phyloP scores from a whole-genome alignment of 2,329 filamentous ascomycete species.

The Cercospora sp. region DNA sequence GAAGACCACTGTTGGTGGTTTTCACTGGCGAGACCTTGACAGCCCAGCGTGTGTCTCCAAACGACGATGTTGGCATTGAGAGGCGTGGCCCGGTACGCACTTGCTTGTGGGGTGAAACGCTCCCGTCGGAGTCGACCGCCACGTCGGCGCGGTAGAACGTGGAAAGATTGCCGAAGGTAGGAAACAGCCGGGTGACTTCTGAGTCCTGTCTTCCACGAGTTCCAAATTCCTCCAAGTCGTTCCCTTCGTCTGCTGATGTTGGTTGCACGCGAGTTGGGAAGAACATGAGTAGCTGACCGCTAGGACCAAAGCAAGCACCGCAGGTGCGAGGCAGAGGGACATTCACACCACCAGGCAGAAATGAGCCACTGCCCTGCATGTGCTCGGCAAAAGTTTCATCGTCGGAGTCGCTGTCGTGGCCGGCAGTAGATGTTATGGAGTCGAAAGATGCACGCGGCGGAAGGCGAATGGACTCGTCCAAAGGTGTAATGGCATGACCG shows the following conservation, averaged over 20 bases:
- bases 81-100: conserved; percentile 40
- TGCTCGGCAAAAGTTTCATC: conserved; percentile 66
- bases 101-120: not conserved
- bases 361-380: conserved; percentile 51
- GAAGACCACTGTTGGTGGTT: conserved; percentile 13
- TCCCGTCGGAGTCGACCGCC: conserved; percentile 19
- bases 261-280: conserved; percentile 56
- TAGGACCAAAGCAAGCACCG: conserved; percentile 59
- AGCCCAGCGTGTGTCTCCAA: conserved; percentile 39
- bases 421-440: conserved; percentile 44
- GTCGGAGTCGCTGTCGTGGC: conserved; percentile 41
- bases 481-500: conserved; percentile 40
- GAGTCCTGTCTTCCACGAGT: conserved; percentile 67
- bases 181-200: conserved; percentile 41
- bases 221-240: conserved; percentile 35
- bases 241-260: conserved; percentile 31
- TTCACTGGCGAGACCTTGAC: conserved; percentile 39
- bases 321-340: conserved; percentile 62
- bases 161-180: conserved; percentile 35
- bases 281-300: conserved; percentile 60
- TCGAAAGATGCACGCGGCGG: conserved; percentile 60
- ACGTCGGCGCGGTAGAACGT: conserved; percentile 3
- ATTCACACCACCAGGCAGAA: conserved; percentile 63
- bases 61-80: conserved; percentile 52
- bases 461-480: conserved; percentile 57